These are phyloP conservation scores for Gliomastix tumulicola DNA, from an alignment of 2,329 filamentous ascomycete species.

Conservation along the genomic window DNA sequence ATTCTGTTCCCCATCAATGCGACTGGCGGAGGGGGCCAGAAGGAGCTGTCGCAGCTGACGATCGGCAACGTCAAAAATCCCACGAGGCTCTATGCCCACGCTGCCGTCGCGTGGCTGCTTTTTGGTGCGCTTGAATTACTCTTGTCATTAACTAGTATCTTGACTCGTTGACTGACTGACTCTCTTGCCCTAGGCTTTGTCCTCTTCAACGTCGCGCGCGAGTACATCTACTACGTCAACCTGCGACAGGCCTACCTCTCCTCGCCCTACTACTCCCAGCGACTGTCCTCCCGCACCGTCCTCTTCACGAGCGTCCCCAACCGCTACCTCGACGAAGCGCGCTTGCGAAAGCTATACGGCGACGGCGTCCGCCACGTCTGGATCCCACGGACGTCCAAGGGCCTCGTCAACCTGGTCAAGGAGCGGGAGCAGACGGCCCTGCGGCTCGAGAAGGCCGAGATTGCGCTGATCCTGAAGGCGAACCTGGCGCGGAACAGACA, in stretches of 20 bases:
- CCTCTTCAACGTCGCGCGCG: constrained; percentile 80
- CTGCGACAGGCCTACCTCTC: constrained; percentile 87
- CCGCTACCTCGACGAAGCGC: constrained; percentile 69
- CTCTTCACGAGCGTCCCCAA: constrained; percentile 81
- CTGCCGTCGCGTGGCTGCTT: constrained; percentile 74
- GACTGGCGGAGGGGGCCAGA: constrained; percentile 61
- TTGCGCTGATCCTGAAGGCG: constrained; percentile 73
- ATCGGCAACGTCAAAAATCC: constrained; percentile 66
- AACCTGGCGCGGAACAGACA: constrained; percentile 64
- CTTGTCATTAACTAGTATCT: no score
- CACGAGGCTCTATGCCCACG: constrained; percentile 70
- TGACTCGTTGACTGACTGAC: neutral
- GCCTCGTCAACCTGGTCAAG: constrained; percentile 74
- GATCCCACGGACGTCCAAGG: constrained; percentile 70
- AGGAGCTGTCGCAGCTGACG: constrained; percentile 69
- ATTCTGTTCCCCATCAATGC: constrained; percentile 80
- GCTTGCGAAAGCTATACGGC: constrained; percentile 74
- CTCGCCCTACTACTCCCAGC: constrained; percentile 74
- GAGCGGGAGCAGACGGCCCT: constrained; percentile 74
- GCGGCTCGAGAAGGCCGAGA: constrained; percentile 80
- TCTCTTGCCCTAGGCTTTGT: constrained; percentile 57
- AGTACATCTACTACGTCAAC: constrained; percentile 88
- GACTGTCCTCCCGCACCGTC: constrained; percentile 84
- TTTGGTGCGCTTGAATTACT: constrained; percentile 27
- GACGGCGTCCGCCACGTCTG: constrained; percentile 76